phyloP scores from a whole-genome alignment of 2,329 filamentous ascomycete genomes.

The Biscogniauxia mediterranea region DNA sequence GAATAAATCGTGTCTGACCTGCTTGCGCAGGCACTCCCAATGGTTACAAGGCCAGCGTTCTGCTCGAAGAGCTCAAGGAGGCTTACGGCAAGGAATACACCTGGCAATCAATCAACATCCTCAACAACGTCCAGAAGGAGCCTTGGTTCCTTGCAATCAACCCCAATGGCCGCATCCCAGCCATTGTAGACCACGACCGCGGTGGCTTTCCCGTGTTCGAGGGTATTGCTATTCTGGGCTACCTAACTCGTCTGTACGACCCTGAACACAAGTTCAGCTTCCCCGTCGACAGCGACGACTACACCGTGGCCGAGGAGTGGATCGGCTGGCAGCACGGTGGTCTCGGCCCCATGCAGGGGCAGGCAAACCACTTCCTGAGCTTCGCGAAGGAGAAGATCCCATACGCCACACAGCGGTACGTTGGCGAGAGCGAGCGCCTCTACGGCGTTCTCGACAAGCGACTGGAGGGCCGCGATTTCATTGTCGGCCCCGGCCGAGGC shows the following conservation, averaged over 20 bases:
- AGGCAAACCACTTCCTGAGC: slow-evolving; percentile 71
- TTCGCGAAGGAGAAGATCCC: slow-evolving; percentile 67
- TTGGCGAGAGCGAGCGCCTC: slow-evolving; percentile 71
- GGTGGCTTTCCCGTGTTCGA: slow-evolving; percentile 67
- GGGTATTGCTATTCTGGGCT: slow-evolving; percentile 69
- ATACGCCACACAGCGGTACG: slow-evolving; percentile 71
- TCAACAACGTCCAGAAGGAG: slow-evolving; percentile 64
- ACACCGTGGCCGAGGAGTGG: slow-evolving; percentile 55
- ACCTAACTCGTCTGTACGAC: slow-evolving; percentile 73
- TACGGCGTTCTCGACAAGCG: slow-evolving; percentile 71
- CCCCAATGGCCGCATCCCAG: slow-evolving; percentile 66
- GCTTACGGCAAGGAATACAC: slow-evolving; percentile 61
- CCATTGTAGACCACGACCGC: slow-evolving; percentile 65
- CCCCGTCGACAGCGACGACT: slow-evolving; percentile 40
- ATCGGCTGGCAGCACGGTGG: slow-evolving; percentile 73
- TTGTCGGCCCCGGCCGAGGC: slow-evolving; percentile 52
- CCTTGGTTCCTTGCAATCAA: slow-evolving; percentile 62
- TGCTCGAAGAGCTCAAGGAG: slow-evolving; percentile 66
- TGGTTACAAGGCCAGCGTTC: slow-evolving; percentile 56
- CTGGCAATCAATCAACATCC: slow-evolving; percentile 57
- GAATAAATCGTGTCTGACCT: slow-evolving; percentile 3
- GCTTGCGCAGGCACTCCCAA: slow-evolving; percentile 46
- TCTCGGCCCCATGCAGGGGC: slow-evolving; percentile 69
- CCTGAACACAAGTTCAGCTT: slow-evolving; percentile 65
- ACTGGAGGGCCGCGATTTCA: slow-evolving; percentile 50